Evolutionary conservation across 345 rosid genomes (phyloP), one percentile per base, ranked within the genome.

Genomic region (Sonneratia caseolaris): DNA sequence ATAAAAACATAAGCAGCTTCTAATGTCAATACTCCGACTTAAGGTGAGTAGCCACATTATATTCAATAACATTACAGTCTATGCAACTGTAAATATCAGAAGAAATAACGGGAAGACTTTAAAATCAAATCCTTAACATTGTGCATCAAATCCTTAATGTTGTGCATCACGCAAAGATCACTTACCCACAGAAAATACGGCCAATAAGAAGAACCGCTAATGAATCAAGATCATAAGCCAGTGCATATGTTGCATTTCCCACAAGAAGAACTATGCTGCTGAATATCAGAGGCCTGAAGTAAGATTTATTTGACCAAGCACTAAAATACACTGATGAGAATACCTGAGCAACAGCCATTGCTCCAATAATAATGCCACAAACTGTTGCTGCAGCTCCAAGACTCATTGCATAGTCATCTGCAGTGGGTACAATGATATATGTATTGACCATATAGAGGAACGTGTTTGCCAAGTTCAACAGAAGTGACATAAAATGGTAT

Each of bases 311-410:
- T 73, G 99, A 96, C 97, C 98, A 96, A 7, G 96, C 98, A 76
- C 98, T 96, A 79, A 92, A 92, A 81, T 96, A 96, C 71, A 92
- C 93, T 0, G 98, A 96, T 48, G 99, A 96, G 80, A 96, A 96
- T 68, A 96, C 84, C 82, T 96, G 97, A n/a, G 98, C 99, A 71
- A 92, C 88, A 43, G 98, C 99, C 98, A 96, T 96, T 73, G 99
- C 85, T 71, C 99, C 99, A 70, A 96, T 92, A 49, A 96, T 97
- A 76, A 91, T 53, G 82, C 99, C 99, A 62, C 99, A 96, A 83
- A 96, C 98, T 35, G 99, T 96, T 72, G 99, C 96, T 68, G 99
- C 91, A 69, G 99, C 98, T 68, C 97, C 97, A 75, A 92, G 99
- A 79, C 94, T 86, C 84, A 79, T 76, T 0, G 99, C 87, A 79